Evolutionary conservation across 225 moss, liverwort and hornwort genomes (phyloP).

Genomic region (Takakia lepidozioides): DNA sequence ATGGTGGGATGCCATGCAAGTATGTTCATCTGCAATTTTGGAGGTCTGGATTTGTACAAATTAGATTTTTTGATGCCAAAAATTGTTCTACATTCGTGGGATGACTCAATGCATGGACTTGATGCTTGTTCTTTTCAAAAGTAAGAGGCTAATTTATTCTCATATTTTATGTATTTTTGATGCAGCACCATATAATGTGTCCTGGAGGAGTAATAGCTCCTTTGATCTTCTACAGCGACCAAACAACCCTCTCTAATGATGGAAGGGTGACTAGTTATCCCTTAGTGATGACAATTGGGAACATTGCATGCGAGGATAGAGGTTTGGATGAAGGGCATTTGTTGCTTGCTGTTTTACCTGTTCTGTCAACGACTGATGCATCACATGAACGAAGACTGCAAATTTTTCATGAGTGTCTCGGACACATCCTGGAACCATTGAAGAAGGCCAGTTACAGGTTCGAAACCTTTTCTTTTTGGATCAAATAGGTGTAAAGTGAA

Average conservation of each 20-base stretch:
- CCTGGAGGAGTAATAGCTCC: background rate
- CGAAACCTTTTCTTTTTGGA: background rate
- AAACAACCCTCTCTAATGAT: background rate
- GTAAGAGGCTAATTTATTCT: background rate
- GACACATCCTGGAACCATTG: background rate
- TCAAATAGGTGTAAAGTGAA: background rate
- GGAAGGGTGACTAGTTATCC: background rate
- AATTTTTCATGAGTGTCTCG: no score
- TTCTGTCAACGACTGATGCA: no score
- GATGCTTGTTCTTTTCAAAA: no score
- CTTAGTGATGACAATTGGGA: background rate
- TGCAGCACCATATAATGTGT: background rate
- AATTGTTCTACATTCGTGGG: no score
- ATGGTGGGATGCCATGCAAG: background rate
- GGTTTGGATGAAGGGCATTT: no score
- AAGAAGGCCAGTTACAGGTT: background rate
- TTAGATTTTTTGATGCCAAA: background rate
- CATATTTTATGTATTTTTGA: background rate
- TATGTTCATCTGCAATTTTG: background rate
- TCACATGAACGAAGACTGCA: no score
- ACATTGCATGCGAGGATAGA: no score
- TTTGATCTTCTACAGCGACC: no score
- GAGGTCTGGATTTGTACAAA: background rate
- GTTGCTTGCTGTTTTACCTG: no score
- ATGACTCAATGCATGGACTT: no score